Base-by-base conservation (phyloP, 495 filamentous ascomycete species). In the Hypoxylon cercidicola region DNA sequence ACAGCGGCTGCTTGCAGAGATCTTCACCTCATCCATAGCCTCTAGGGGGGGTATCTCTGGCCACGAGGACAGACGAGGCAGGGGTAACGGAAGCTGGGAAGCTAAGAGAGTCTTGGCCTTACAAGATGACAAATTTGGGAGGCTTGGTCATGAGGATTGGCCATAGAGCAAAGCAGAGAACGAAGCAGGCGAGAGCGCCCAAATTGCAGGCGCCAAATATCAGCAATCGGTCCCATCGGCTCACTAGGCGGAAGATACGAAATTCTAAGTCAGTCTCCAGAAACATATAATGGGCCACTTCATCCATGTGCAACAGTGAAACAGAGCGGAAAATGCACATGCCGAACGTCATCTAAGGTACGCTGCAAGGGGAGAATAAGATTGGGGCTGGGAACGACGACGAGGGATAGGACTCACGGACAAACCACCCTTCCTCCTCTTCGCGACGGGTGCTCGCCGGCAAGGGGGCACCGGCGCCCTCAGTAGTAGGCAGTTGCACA, bases 361-460 rank as follows among this genome's bases (percentile, higher is more conserved):
- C 65, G 66, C 48, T 74, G 73, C 74, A 74, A 28, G 63, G 70
- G 56, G 57, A 64, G 62, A 41, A 63, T 39, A 21, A 68, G 57
- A 68, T 43, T 18, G 47, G 37, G 35, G 15, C 28, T 60, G 50
- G 66, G 62, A 56, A 28, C 19, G 44, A 51, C 49, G 46, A 21
- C 37, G 66, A 69, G 49, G 39, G 54, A 50, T 48, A 47, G 61
- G 77, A 96, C 95, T 94, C 87, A 99, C 95, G 82, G 60, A 90
- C 91, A 85, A 99, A 93, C 86, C 90, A 97, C 48, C 87, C 90
- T 76, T 97, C 95, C 66, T 99, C 95, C 78, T 98, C 95, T 64
- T 97, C 93, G 56, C 93, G 85, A 66, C 95, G 86, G 72, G 67
- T 92, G 54, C 92, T 83, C 55, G 94, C 93, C 37, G 94, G 94